These are phyloP conservation scores for Mycena haematopus DNA, from an alignment of 768 basidiomycete species.

Conservation along the genomic window DNA sequence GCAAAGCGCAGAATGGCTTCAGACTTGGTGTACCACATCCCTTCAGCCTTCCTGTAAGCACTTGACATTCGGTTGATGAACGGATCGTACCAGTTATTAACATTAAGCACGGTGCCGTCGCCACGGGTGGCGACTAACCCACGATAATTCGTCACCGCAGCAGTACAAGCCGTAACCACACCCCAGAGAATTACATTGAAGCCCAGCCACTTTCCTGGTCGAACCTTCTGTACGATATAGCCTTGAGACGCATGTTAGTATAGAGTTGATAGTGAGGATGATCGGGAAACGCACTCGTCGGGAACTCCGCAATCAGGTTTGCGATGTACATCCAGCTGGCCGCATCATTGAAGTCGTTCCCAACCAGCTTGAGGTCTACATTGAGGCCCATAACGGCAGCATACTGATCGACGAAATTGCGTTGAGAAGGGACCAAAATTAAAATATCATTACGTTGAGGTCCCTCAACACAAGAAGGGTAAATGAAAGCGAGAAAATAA, in stretches of 20 bases:
- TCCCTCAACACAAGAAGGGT: conserved; percentile 8
- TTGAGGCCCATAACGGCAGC: conserved; percentile 31
- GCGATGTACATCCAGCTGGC: conserved; percentile 30
- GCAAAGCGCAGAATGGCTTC: conserved; percentile 28
- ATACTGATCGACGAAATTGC: conserved; percentile 12
- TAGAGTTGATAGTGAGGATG: neutral
- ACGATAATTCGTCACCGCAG: conserved; percentile 25
- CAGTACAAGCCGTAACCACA: conserved; percentile 26
- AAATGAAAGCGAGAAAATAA: neutral
- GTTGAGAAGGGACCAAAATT: neutral
- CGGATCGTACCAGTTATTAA: conserved; percentile 24
- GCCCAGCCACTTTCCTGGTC: conserved; percentile 29
- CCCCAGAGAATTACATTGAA: conserved; percentile 29
- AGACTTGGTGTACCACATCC: conserved; percentile 32
- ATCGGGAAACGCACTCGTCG: conserved; percentile 18
- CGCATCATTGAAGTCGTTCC: conserved; percentile 30
- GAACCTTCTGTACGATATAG: conserved; percentile 30
- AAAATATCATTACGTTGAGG: conserved; percentile 21
- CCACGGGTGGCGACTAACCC: conserved; percentile 25
- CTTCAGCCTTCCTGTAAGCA: neutral
- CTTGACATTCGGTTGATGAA: neutral
- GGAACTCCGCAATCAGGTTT: conserved; percentile 26
- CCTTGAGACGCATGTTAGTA: conserved; percentile 4
- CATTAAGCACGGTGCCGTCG: conserved; percentile 29
- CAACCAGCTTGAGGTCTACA: conserved; percentile 21